A percentile compares a stretch with the other conserved stretches of the same genome.
These are phyloP conservation scores for Fallopia convolvulus DNA, from an alignment of 148 eudicot genomes.

Conservation along the genomic window DNA sequence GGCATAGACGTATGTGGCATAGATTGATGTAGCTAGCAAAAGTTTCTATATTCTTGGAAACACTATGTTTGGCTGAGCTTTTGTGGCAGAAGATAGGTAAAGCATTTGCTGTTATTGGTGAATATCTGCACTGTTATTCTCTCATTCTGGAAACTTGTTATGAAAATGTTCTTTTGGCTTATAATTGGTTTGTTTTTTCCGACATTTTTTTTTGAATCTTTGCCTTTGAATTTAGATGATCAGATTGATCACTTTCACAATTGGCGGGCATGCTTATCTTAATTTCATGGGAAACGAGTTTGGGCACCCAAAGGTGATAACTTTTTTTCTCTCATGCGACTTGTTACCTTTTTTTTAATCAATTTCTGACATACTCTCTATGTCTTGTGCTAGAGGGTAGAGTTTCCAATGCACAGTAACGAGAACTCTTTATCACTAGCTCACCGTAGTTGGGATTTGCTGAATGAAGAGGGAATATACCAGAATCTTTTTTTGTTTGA, in stretches of 20 bases:
- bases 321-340: slow-evolving; percentile 6
- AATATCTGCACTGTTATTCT: not conserved
- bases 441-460: slow-evolving; percentile 78
- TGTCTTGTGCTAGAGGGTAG: slow-evolving; percentile 56
- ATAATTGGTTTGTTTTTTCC: not conserved
- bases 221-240: slow-evolving; percentile 42
- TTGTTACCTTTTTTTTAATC: not conserved
- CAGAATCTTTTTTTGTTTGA: slow-evolving; percentile 54
- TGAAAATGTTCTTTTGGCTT: not conserved
- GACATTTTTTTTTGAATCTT: not conserved
- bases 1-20: no score
- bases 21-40: no score
- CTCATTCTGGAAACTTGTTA: not conserved
- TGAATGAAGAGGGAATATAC: slow-evolving; percentile 48
- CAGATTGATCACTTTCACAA: slow-evolving; percentile 80
- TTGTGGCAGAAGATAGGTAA: not conserved
- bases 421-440: slow-evolving; percentile 71
- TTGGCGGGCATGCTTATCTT: slow-evolving; percentile 80
- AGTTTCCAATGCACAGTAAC: slow-evolving; percentile 84
- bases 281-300: slow-evolving; percentile 99
- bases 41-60: no score
- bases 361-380: slow-evolving; percentile 13
- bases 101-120: not conserved
- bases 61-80: not conserved
- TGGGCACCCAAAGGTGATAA: slow-evolving; percentile 86